phyloP scores from a whole-genome alignment of 2,329 filamentous ascomycete genomes.

The Xylariaceae sp. region DNA sequence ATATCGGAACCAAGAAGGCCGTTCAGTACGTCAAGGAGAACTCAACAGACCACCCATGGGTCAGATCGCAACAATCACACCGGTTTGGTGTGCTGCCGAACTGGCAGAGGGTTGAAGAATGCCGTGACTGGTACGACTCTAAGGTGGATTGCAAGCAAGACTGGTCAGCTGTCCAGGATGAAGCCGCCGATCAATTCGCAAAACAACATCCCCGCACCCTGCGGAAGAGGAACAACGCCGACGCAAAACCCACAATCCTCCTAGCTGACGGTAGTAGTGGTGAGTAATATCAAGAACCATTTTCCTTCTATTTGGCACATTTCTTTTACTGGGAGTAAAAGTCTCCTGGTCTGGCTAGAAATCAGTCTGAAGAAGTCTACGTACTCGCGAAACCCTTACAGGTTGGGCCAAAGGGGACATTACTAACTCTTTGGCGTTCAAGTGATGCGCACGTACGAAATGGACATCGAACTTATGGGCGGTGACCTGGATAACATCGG shows the following conservation, averaged over 20 bases:
- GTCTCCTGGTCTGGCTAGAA: neutral
- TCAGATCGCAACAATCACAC: conserved; percentile 24
- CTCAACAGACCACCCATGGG: conserved; percentile 37
- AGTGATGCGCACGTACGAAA: conserved; percentile 57
- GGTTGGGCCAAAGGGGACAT: conserved; percentile 23
- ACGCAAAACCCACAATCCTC: neutral
- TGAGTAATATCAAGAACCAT: conserved; percentile 8
- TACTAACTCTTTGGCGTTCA: conserved; percentile 26
- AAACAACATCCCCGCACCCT: neutral
- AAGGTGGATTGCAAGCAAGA: neutral
- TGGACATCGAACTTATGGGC: conserved; percentile 55
- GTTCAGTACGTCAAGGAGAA: conserved; percentile 36
- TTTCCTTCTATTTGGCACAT: neutral
- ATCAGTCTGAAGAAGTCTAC: no score
- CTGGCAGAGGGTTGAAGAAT: neutral
- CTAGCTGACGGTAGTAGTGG: conserved; percentile 16
- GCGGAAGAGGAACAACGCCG: neutral
- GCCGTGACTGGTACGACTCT: conserved; percentile 8
- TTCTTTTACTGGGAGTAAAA: neutral
- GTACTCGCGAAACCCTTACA: no score
- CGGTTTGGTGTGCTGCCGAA: conserved; percentile 14
- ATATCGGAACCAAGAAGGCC: conserved; percentile 37
- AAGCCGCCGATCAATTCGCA: neutral
- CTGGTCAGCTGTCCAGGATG: conserved; percentile 7
- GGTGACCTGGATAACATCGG: conserved; percentile 37